Conservation (phyloP, 2,329 filamentous ascomycete genomes). For the Epichloe scottii region DNA sequence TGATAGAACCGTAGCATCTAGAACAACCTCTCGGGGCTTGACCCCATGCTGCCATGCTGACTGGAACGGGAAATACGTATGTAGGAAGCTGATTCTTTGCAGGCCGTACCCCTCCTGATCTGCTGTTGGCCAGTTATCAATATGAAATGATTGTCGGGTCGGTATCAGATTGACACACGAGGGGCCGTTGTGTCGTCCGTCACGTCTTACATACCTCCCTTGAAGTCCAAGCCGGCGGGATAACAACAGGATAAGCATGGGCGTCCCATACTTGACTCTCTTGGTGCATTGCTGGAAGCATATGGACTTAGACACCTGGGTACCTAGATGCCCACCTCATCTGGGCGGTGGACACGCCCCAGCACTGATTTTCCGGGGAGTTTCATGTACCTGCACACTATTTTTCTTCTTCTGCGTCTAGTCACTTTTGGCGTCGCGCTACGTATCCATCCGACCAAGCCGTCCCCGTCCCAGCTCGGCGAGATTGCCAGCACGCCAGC, state of each 20-base stretch:
- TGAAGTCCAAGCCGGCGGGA: no score
- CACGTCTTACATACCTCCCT: background rate
- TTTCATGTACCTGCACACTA: no score
- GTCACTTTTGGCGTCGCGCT: background rate
- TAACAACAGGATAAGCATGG: no score
- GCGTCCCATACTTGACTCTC: no score
- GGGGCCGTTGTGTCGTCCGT: background rate
- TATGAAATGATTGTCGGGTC: background rate
- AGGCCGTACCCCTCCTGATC: background rate
- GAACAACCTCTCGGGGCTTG: background rate
- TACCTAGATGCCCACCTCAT: no score
- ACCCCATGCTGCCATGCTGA: background rate
- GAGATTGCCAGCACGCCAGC: slow-evolving; percentile 3
- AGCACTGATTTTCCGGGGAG: no score
- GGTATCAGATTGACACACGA: background rate
- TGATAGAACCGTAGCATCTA: background rate
- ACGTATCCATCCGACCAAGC: background rate
- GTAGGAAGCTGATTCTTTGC: background rate
- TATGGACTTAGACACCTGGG: no score
- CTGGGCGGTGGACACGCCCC: no score
- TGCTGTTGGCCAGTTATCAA: background rate
- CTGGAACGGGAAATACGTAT: background rate
- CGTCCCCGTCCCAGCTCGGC: background rate
- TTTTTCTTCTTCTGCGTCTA: background rate
- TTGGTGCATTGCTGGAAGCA: no score